phyloP scores from a whole-genome alignment of 2,329 filamentous ascomycete genomes.

The Periglandula ipomoeae region DNA sequence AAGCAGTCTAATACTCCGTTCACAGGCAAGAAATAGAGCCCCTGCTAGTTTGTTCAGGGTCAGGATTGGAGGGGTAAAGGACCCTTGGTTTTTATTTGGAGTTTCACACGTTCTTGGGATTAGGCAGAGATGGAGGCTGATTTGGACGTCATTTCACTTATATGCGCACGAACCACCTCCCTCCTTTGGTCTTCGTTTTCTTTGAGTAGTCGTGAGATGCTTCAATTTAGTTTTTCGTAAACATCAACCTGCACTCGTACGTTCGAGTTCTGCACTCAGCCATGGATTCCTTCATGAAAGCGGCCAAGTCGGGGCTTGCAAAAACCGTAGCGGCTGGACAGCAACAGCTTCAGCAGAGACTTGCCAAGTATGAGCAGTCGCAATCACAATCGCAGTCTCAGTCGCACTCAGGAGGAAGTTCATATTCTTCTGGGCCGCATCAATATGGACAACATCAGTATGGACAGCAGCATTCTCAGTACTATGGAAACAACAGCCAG shows the following conservation, averaged over 20 bases:
- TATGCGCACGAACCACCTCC: neutral
- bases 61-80: no score
- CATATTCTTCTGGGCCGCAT: neutral
- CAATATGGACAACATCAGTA: conserved; percentile 1
- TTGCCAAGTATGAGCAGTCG: conserved; percentile 9
- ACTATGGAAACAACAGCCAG: neutral
- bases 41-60: no score
- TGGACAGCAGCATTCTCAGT: neutral
- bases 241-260: no score
- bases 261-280: neutral
- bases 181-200: neutral
- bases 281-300: conserved; percentile 11
- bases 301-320: conserved; percentile 10
- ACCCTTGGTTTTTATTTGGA: no score
- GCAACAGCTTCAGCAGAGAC: conserved; percentile 11
- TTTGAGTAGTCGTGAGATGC: neutral
- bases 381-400: neutral
- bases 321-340: conserved; percentile 11
- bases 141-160: neutral
- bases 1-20: neutral
- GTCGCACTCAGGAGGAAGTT: neutral
- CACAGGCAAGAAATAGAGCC: no score
- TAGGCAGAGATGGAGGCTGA: no score
- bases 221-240: neutral
- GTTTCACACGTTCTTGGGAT: neutral